These are phyloP conservation scores for Myriosclerotinia duriaeana DNA, from an alignment of 2,329 filamentous ascomycete genomes.

Conservation along the genomic window DNA sequence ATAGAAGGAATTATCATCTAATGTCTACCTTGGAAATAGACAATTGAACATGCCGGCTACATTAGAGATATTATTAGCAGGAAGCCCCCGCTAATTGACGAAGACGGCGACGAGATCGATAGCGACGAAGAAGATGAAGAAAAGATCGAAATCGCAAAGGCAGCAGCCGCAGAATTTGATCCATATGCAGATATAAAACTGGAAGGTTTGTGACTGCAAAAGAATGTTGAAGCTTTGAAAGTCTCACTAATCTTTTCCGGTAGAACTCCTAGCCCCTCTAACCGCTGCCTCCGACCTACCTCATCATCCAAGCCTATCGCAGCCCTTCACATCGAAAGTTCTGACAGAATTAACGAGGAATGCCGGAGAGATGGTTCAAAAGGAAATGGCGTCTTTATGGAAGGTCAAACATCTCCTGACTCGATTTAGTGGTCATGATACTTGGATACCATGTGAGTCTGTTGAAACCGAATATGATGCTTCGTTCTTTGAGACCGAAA, in stretches of 20 bases:
- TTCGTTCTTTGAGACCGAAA: slow-evolving; percentile 47
- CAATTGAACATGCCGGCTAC: slow-evolving; percentile 72
- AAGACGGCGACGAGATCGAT: slow-evolving; percentile 75
- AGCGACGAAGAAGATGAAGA: slow-evolving; percentile 68
- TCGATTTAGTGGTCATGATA: slow-evolving; percentile 71
- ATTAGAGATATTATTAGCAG: slow-evolving; percentile 70
- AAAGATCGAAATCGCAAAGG: slow-evolving; percentile 55
- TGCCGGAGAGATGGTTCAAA: slow-evolving; percentile 68
- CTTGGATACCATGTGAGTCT: slow-evolving; percentile 61
- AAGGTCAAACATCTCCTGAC: slow-evolving; percentile 72
- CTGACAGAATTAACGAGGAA: slow-evolving; percentile 70
- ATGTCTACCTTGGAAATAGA: slow-evolving; percentile 46
- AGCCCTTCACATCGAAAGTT: slow-evolving; percentile 71
- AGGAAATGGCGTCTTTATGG: slow-evolving; percentile 71
- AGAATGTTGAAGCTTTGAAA: background rate
- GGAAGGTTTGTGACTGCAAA: slow-evolving; percentile 56
- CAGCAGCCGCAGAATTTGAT: slow-evolving; percentile 66
- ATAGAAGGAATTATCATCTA: background rate
- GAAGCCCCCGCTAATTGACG: slow-evolving; percentile 71
- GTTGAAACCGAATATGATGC: slow-evolving; percentile 58
- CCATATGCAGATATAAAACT: slow-evolving; percentile 71
- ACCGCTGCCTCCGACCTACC: slow-evolving; percentile 73
- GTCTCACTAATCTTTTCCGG: slow-evolving; percentile 31
- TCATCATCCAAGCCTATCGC: slow-evolving; percentile 70
- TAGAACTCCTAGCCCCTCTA: slow-evolving; percentile 73